Percentiles rank a stretch among this genome's conserved stretches.
Conservation (phyloP, 2,329 filamentous ascomycete species). For the Fusarium luffae region DNA sequence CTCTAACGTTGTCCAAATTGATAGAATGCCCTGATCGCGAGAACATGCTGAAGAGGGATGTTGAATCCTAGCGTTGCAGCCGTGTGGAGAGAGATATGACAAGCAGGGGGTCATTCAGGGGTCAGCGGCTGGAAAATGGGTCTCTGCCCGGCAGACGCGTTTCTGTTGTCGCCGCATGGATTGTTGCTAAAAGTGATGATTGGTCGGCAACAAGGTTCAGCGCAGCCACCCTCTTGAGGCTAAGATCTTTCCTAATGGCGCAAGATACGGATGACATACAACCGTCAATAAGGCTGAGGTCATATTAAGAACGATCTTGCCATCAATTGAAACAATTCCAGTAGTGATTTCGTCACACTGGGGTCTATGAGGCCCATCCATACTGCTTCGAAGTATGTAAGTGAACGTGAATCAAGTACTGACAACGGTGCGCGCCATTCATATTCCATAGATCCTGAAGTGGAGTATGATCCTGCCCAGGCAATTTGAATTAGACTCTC, state of each 20-base stretch:
- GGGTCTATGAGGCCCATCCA: neutral
- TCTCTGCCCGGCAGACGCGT: constrained; percentile 45
- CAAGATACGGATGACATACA: constrained; percentile 26
- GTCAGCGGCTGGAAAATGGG: constrained; percentile 42
- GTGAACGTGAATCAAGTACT: neutral
- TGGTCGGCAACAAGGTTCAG: constrained; percentile 34
- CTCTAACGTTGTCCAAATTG: neutral
- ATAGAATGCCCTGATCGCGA: constrained; percentile 18
- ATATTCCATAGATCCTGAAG: neutral
- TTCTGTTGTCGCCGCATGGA: constrained; percentile 48
- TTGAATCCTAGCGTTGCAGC: constrained; percentile 35
- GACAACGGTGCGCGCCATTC: neutral
- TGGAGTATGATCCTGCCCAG: neutral
- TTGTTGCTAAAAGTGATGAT: constrained; percentile 31
- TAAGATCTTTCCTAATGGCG: constrained; percentile 26
- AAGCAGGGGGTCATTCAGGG: constrained; percentile 41
- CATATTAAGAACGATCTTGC: neutral
- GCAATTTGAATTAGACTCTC: neutral
- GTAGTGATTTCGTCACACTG: neutral
- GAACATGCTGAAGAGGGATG: constrained; percentile 28
- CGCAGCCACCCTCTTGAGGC: constrained; percentile 33
- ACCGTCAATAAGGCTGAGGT: constrained; percentile 12
- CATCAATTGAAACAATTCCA: neutral
- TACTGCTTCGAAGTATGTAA: neutral
- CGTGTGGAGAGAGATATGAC: constrained; percentile 43